Evolutionary conservation across 257 asterid genomes (phyloP).

Genomic region (Rauvolfia tetraphylla): DNA sequence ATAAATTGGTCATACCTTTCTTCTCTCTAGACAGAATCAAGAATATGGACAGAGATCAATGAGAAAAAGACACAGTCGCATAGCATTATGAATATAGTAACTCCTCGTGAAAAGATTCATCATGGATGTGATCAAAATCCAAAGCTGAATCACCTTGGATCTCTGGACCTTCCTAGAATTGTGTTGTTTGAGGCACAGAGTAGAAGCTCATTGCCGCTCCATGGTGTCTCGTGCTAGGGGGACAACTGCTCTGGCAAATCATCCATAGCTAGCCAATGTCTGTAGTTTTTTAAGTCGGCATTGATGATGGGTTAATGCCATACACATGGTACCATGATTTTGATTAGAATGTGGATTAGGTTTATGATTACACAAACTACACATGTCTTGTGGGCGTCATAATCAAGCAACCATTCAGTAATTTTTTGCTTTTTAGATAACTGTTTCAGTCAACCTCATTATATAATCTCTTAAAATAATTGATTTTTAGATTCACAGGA

Average conservation of each 20-base stretch:
- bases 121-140: not conserved
- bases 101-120: not conserved
- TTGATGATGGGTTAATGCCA: constrained; percentile 17
- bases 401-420: constrained; percentile 20
- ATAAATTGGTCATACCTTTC: not conserved
- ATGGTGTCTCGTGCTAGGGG: constrained; percentile 44
- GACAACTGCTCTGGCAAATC: constrained; percentile 38
- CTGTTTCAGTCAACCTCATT: constrained; percentile 24
- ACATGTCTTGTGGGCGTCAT: constrained; percentile 7
- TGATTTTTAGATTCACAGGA: not conserved
- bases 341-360: constrained; percentile 39
- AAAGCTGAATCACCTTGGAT: constrained; percentile 7
- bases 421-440: not conserved
- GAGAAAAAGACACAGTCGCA: not conserved
- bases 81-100: not conserved
- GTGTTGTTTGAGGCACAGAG: constrained; percentile 14
- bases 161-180: constrained; percentile 12
- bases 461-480: constrained; percentile 10
- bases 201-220: constrained; percentile 14
- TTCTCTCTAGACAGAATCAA: not conserved
- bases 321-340: constrained; percentile 41
- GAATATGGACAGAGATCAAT: not conserved
- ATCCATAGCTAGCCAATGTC: constrained; percentile 23
- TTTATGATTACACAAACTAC: constrained; percentile 25
- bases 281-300: constrained; percentile 11